phyloP scores from a whole-genome alignment of 345 rosid species.

The Fremontodendron californicum region DNA sequence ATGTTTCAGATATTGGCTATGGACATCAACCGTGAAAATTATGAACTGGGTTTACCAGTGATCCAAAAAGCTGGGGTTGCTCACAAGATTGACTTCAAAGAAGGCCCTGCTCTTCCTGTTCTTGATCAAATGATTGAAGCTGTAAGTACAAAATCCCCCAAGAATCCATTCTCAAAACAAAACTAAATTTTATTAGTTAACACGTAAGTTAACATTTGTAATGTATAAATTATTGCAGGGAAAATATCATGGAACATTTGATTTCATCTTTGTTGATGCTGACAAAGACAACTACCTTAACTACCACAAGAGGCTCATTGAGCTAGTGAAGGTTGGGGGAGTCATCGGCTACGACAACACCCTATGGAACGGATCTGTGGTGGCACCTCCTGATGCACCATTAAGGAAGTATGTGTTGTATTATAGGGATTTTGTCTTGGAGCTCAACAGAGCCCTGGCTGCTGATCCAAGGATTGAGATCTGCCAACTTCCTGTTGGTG shows the following conservation, averaged over 20 bases:
- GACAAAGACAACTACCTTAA: conserved; percentile 90
- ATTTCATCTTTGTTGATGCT: no score
- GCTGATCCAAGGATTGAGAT: conserved; percentile 94
- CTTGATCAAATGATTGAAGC: conserved; percentile 73
- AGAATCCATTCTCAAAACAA: conserved; percentile 25
- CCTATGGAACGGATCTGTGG: conserved; percentile 89
- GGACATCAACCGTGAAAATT: conserved; percentile 83
- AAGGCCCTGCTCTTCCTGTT: conserved; percentile 92
- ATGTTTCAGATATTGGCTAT: conserved; percentile 70
- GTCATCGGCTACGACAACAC: conserved; percentile 92
- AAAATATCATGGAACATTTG: conserved; percentile 55
- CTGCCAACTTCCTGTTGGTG: conserved; percentile 87
- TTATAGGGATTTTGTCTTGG: conserved; percentile 73
- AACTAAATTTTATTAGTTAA: background rate
- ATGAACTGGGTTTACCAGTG: conserved; percentile 73
- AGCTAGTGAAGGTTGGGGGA: conserved; percentile 82
- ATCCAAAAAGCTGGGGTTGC: no score
- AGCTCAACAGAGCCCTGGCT: conserved; percentile 87
- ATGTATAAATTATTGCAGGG: conserved; percentile 34
- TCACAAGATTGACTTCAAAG: conserved; percentile 84
- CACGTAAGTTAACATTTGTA: background rate
- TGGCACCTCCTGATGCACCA: conserved; percentile 73
- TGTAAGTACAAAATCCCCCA: conserved; percentile 48
- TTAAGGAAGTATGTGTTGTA: conserved; percentile 72
- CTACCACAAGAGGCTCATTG: conserved; percentile 77